These are phyloP conservation scores for Secale cereale DNA, from an alignment of 176 grass and related monocot genomes.

Conservation along the genomic window DNA sequence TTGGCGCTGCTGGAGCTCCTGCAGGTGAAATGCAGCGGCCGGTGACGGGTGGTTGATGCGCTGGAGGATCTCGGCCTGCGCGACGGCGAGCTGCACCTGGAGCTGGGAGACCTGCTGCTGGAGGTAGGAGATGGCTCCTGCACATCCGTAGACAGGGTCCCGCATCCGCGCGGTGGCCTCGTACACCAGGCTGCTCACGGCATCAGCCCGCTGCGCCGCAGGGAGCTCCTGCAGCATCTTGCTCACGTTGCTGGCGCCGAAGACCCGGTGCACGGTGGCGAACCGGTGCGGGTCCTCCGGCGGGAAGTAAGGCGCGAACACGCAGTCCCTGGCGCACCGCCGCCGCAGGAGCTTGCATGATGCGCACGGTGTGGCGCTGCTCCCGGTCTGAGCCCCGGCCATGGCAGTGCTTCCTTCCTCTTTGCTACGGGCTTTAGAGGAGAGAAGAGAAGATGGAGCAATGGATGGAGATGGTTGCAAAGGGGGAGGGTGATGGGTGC, in stretches of 20 bases:
- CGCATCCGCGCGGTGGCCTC: slow-evolving; percentile 70
- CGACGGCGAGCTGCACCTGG: slow-evolving; percentile 69
- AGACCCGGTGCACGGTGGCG: slow-evolving; percentile 74
- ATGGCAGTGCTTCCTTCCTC: background rate
- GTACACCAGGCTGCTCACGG: slow-evolving; percentile 80
- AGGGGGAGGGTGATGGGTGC: slow-evolving; percentile 1
- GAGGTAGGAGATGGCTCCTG: slow-evolving; percentile 73
- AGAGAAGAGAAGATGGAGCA: background rate
- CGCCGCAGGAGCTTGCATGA: slow-evolving; percentile 65
- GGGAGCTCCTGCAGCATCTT: slow-evolving; percentile 89
- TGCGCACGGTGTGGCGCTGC: slow-evolving; percentile 32
- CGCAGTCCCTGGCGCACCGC: slow-evolving; percentile 52
- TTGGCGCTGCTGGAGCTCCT: background rate
- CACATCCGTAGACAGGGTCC: slow-evolving; percentile 89
- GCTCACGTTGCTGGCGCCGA: slow-evolving; percentile 90
- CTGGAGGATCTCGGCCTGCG: slow-evolving; percentile 47
- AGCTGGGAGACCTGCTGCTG: slow-evolving; percentile 73
- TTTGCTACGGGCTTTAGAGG: background rate
- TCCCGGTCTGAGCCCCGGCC: slow-evolving; percentile 16
- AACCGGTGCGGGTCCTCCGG: slow-evolving; percentile 73
- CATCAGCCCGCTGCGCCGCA: slow-evolving; percentile 51
- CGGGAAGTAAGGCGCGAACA: slow-evolving; percentile 75
- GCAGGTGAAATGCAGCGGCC: background rate
- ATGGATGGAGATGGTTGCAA: background rate
- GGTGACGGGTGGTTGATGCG: slow-evolving; percentile 46